A percentile compares a stretch with the other conserved stretches of the same genome.
Conservation (phyloP, 2,329 filamentous ascomycete species). For the Celoporthe dispersa region DNA sequence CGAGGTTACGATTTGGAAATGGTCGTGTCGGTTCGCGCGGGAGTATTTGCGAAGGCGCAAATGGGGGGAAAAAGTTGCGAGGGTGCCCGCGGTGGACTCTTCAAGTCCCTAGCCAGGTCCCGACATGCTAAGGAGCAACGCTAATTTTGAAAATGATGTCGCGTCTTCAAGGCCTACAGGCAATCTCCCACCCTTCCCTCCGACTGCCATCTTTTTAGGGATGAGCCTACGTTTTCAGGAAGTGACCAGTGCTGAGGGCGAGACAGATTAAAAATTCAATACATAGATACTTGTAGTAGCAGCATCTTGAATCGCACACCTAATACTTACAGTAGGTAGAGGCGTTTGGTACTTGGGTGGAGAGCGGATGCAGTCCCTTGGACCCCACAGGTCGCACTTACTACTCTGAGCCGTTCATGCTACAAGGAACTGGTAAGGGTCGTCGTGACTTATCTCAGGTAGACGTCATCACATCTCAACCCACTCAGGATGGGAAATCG, state of each 20-base stretch:
- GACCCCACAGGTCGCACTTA: neutral
- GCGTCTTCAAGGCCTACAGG: neutral
- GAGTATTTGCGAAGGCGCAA: neutral
- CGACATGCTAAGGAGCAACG: neutral
- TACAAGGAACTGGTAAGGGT: neutral
- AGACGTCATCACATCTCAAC: neutral
- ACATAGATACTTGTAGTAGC: neutral
- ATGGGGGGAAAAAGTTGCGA: constrained; percentile 17
- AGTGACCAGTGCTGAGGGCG: neutral
- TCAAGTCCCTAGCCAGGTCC: neutral
- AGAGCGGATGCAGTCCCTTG: neutral
- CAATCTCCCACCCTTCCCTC: neutral
- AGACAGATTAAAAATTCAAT: neutral
- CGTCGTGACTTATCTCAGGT: neutral
- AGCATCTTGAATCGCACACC: no score
- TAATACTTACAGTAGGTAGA: no score
- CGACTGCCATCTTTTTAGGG: neutral
- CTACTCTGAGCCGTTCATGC: neutral
- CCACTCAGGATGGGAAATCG: neutral
- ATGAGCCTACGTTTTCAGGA: neutral
- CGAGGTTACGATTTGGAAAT: no score
- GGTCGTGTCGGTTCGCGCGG: neutral
- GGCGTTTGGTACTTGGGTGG: neutral
- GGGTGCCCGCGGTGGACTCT: neutral
- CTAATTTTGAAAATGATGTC: neutral